Evolutionary conservation across 768 basidiomycete species (phyloP).

Genomic region (Russula sp.): DNA sequence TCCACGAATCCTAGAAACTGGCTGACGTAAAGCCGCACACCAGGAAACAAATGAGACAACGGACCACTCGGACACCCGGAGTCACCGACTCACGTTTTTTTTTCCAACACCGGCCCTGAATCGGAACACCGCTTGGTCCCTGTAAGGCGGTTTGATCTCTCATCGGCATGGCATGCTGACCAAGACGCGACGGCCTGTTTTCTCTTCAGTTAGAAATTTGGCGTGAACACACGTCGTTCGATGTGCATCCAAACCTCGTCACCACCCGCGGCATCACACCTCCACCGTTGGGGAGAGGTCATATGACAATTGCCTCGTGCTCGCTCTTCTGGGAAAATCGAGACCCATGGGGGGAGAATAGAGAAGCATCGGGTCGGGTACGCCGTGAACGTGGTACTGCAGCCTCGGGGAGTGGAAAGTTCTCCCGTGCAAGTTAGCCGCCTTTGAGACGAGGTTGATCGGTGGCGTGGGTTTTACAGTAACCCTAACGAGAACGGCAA

Average conservation of each 20-base stretch:
- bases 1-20: background rate
- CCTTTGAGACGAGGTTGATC: slow-evolving; percentile 64
- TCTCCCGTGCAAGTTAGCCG: slow-evolving; percentile 61
- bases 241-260: slow-evolving; percentile 77
- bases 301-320: slow-evolving; percentile 61
- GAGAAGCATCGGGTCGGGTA: slow-evolving; percentile 62
- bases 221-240: slow-evolving; percentile 48
- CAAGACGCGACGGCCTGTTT: slow-evolving; percentile 60
- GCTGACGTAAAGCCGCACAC: background rate
- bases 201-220: slow-evolving; percentile 42
- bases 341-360: slow-evolving; percentile 50
- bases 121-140: slow-evolving; percentile 51
- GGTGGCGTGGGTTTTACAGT: slow-evolving; percentile 72
- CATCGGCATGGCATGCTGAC: slow-evolving; percentile 58
- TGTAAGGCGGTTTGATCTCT: slow-evolving; percentile 51
- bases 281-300: slow-evolving; percentile 52
- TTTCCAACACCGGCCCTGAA: slow-evolving; percentile 84
- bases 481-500: slow-evolving; percentile 44
- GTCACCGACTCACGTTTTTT: too few species aligned
- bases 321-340: slow-evolving; percentile 67
- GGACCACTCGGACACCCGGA: slow-evolving; percentile 41
- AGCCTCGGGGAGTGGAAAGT: slow-evolving; percentile 78
- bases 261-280: slow-evolving; percentile 71
- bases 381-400: slow-evolving; percentile 51
- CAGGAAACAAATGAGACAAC: slow-evolving; percentile 55